Evolutionary conservation across 177 flowering plant genomes (phyloP).

Genomic region (Vitis hybrid): DNA sequence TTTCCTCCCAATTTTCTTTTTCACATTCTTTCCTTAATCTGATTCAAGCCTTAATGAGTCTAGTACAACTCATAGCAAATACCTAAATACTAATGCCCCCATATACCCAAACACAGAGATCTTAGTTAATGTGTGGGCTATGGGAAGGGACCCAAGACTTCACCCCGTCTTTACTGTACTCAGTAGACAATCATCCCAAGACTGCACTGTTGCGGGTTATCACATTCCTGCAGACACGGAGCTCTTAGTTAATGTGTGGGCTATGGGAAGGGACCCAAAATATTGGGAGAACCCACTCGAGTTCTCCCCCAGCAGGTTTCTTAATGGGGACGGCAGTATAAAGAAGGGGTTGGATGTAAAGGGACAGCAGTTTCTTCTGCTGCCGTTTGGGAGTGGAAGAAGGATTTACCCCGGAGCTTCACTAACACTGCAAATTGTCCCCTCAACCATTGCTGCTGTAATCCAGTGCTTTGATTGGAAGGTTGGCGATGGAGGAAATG

Average conservation of each 20-base stretch:
- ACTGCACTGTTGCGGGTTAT: constrained; percentile 32
- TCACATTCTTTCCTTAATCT: no score
- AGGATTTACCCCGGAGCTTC: constrained; percentile 41
- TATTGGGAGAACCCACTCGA: constrained; percentile 44
- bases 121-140: no score
- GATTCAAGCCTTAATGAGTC: no score
- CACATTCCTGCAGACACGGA: constrained; percentile 36
- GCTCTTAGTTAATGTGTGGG: constrained; percentile 41
- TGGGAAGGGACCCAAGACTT: no score
- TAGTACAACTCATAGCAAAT: no score
- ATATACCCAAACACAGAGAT: no score
- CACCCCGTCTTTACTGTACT: constrained; percentile 49
- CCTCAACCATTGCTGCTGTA: constrained; percentile 27
- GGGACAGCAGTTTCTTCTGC: constrained; percentile 33
- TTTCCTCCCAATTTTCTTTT: no score
- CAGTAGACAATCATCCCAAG: constrained; percentile 29
- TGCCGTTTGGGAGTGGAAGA: constrained; percentile 51
- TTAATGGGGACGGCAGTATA: constrained; percentile 15
- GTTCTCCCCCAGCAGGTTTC: constrained; percentile 46
- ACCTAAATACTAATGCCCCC: no score
- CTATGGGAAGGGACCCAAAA: constrained; percentile 39
- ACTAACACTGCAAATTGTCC: constrained; percentile 28
- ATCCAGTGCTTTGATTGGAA: constrained; percentile 42
- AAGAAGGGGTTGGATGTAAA: constrained; percentile 28
- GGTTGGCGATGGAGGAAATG: constrained; percentile 15